Percentiles rank a stretch among this genome's conserved stretches.
Conservation (phyloP, 345 rosid genomes). For the Sonneratia caseolaris region DNA sequence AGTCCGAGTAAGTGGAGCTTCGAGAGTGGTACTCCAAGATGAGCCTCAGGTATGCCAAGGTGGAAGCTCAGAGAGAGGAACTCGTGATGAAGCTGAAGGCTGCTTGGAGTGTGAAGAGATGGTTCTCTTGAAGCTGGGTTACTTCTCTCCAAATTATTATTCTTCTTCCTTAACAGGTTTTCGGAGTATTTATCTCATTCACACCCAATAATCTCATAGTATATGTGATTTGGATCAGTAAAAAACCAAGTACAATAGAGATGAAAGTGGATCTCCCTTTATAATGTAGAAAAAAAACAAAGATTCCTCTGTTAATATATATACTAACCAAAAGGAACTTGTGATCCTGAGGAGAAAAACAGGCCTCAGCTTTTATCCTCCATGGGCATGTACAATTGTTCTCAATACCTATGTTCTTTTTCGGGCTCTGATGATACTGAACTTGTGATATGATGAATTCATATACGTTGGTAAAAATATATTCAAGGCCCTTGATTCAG, state of each 20-base stretch:
- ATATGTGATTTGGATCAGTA: not conserved
- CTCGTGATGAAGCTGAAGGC: slow-evolving; percentile 53
- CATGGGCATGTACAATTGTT: not conserved
- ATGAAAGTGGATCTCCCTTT: not conserved
- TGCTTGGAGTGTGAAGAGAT: slow-evolving; percentile 27
- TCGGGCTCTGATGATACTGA: not conserved
- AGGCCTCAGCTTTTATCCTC: not conserved
- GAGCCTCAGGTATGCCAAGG: slow-evolving; percentile 62
- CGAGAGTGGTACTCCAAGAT: slow-evolving; percentile 39
- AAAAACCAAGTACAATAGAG: not conserved
- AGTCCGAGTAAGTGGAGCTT: slow-evolving; percentile 37
- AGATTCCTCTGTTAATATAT: too few relatives aligned
- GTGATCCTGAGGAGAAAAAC: not conserved
- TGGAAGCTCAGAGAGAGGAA: slow-evolving; percentile 47
- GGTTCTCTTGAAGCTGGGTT: slow-evolving; percentile 17
- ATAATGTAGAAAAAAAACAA: too few relatives aligned
- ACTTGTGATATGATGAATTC: not conserved
- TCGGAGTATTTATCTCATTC: not conserved
- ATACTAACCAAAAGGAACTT: too few relatives aligned
- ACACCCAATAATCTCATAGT: not conserved
- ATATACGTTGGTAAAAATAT: not conserved
- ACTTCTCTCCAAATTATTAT: not conserved
- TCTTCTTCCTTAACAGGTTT: not conserved
- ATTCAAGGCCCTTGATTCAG: too few relatives aligned
- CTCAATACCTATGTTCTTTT: too few relatives aligned